Base-by-base conservation (phyloP, 495 filamentous ascomycete genomes). In the Aspergillus bertholletiae region DNA sequence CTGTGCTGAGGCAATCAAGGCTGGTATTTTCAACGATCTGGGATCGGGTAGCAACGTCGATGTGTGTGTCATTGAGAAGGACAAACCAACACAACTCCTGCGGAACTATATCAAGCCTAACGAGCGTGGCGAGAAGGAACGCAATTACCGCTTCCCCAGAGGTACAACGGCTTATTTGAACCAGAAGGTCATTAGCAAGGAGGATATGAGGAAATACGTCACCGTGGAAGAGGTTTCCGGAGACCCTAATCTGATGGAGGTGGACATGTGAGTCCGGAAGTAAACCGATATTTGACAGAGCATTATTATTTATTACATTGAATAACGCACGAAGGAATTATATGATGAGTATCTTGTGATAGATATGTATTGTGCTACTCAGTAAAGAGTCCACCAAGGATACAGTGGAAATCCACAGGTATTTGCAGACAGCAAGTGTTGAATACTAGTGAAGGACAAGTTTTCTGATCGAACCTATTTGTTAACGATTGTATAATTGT, bases 1-100 rank as follows among this genome's bases (percentile, higher is more conserved):
- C 56, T 89, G 87, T 66, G 79, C 84, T 12, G 83, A 97, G 59
- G 95, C 95, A 12, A 97, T 99, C 63, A 84, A 91, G 75, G 86
- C 95, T 9, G 95, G 95, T 84, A 97, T 99, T 72, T 99, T 94
- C 82, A 99, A 99, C 76, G 95, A 99, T 76, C 72, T 99, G 70
- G 95, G 95, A 5, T 96, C 90, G 12, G 95, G 95, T 57, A 93
- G 88, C 65, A 99, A 99, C 69, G 95, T 99, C 43, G 95, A 99
- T 69, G 86, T 99, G 43, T 92, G 91, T 57, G 83, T 99, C 56
- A 97, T 99, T 61, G 94, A 92, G 52, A 76, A 81, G 60, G 91
- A 97, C 58, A 95, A 96, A 85, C 74, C 75, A 4, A 93, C 95
- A 23, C 88, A 89, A 58, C 71, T 99, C 71, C 79, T 92, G 79